phyloP scores from a whole-genome alignment of 495 filamentous ascomycete genomes.

The Podospora comata region DNA sequence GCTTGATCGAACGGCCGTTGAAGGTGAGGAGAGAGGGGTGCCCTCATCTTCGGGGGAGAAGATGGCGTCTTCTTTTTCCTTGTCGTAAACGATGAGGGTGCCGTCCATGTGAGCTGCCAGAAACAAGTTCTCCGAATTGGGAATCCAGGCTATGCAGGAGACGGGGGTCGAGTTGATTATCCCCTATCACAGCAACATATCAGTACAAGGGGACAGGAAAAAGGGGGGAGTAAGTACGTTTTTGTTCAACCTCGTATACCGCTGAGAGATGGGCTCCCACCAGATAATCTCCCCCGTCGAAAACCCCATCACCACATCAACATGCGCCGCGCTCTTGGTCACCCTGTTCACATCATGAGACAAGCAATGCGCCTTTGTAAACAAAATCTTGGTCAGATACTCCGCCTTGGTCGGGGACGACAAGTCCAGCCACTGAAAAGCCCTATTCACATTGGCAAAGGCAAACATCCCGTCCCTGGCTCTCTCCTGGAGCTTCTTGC shows the following conservation, averaged over 20 bases:
- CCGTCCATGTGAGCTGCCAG: slow-evolving; percentile 92
- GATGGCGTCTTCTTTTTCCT: slow-evolving; percentile 90
- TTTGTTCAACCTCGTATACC: slow-evolving; percentile 94
- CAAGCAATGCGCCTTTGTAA: slow-evolving; percentile 91
- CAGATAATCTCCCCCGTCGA: slow-evolving; percentile 96
- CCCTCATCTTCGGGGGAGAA: slow-evolving; percentile 50
- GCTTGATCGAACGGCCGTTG: slow-evolving; percentile 18
- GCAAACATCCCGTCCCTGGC: slow-evolving; percentile 75
- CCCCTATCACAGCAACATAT: slow-evolving; percentile 48
- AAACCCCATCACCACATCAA: slow-evolving; percentile 93
- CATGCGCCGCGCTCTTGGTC: slow-evolving; percentile 73
- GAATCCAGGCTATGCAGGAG: slow-evolving; percentile 86
- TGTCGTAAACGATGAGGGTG: slow-evolving; percentile 92
- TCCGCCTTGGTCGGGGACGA: slow-evolving; percentile 66
- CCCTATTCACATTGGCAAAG: slow-evolving; percentile 92
- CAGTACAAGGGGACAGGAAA: background rate
- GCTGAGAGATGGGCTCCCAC: slow-evolving; percentile 96
- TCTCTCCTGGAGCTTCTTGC: slow-evolving; percentile 75
- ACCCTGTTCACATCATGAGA: slow-evolving; percentile 89
- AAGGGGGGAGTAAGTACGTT: slow-evolving; percentile 53
- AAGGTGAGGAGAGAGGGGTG: slow-evolving; percentile 15
- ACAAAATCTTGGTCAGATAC: slow-evolving; percentile 88
- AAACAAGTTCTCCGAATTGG: slow-evolving; percentile 90
- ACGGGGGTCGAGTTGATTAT: slow-evolving; percentile 82
- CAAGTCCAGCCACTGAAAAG: slow-evolving; percentile 70